phyloP scores from a whole-genome alignment of 148 eudicot genomes.

The Vaccinium corymbosum region DNA sequence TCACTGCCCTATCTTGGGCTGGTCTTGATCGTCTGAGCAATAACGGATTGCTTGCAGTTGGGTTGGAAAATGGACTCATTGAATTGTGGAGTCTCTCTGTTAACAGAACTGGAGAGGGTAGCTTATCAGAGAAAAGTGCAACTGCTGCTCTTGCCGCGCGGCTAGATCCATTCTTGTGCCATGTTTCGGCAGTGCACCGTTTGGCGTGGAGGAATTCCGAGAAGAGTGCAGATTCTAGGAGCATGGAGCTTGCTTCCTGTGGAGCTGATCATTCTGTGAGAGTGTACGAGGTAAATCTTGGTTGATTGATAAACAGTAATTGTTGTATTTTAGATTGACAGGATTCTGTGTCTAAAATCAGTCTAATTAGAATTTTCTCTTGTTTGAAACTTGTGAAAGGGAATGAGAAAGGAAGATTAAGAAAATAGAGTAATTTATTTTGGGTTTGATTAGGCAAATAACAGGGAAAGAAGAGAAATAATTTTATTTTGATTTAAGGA shows the following conservation, averaged over 20 bases:
- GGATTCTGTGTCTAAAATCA: not conserved
- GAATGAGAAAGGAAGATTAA: not conserved
- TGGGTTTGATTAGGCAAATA: not conserved
- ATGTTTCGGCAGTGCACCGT: slow-evolving; percentile 71
- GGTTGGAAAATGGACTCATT: slow-evolving; percentile 79
- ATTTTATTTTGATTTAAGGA: no score
- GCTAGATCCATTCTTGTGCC: slow-evolving; percentile 72
- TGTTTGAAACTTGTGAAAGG: not conserved
- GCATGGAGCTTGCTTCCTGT: slow-evolving; percentile 76
- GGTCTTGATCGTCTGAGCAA: slow-evolving; percentile 51
- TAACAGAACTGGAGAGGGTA: slow-evolving; percentile 25
- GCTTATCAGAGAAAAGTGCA: slow-evolving; percentile 10
- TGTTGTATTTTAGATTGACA: not conserved
- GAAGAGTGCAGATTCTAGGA: slow-evolving; percentile 41
- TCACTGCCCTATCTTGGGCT: slow-evolving; percentile 82
- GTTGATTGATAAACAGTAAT: not conserved
- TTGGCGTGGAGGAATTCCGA: slow-evolving; percentile 61
- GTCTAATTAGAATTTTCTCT: not conserved
- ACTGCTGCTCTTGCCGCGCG: slow-evolving; percentile 37
- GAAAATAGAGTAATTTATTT: not conserved
- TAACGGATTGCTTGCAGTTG: slow-evolving; percentile 69
- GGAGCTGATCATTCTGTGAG: slow-evolving; percentile 92
- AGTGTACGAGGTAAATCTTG: slow-evolving; percentile 48
- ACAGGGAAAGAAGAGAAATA: not conserved
- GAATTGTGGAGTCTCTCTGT: slow-evolving; percentile 66